A percentile compares a stretch with the other conserved stretches of the same genome.
phyloP scores from a whole-genome alignment of 225 moss, liverwort and hornwort species.

The Pleurozium schreberi region DNA sequence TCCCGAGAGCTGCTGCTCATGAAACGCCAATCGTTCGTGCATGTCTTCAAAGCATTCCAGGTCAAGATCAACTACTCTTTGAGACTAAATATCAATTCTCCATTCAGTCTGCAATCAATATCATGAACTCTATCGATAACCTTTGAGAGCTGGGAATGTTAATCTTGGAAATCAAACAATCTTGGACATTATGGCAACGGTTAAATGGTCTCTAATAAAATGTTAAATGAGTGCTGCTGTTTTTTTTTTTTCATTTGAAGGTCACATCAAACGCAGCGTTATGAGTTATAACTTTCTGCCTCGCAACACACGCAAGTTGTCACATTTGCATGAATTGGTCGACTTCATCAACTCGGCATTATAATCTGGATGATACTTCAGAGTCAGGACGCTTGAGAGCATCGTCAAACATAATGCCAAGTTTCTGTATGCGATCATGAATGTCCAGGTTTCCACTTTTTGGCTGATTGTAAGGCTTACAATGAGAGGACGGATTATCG shows the following conservation, averaged over 20 bases:
- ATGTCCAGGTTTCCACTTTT: background rate
- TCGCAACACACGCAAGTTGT: background rate
- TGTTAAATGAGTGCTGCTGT: background rate
- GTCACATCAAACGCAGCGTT: background rate
- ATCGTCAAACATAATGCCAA: background rate
- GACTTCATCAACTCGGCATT: background rate
- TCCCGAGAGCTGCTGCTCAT: constrained; percentile 54
- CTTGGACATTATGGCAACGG: background rate
- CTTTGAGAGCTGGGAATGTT: background rate
- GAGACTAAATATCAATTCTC: background rate
- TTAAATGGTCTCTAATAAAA: background rate
- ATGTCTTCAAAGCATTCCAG: constrained; percentile 52
- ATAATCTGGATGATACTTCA: background rate
- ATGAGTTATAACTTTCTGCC: background rate
- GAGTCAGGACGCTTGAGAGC: background rate
- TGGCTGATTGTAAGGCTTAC: background rate
- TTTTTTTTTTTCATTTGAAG: background rate
- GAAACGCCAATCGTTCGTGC: constrained; percentile 57
- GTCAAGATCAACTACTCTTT: background rate
- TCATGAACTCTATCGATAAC: background rate
- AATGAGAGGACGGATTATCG: background rate
- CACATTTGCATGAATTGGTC: background rate
- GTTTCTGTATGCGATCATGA: too few relatives aligned
- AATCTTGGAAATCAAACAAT: background rate
- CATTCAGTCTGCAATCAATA: background rate